Evolutionary conservation across 2,329 filamentous ascomycete genomes (phyloP).

Genomic region (Alternaria rosae): DNA sequence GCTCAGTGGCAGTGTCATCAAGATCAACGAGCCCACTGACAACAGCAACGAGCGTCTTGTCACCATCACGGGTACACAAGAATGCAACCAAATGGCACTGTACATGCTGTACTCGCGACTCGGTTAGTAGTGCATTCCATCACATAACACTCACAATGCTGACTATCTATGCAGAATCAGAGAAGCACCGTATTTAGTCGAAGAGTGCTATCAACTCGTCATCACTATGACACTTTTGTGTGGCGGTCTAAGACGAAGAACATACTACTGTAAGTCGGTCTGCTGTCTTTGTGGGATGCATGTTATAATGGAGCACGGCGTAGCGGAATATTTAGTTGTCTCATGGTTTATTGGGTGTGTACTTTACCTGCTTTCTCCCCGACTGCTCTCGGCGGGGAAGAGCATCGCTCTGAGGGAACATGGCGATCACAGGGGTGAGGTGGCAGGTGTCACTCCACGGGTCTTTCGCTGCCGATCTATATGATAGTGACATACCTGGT

Average conservation of each 20-base stretch:
- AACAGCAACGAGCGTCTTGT: constrained; percentile 98
- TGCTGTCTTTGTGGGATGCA: constrained; percentile 10
- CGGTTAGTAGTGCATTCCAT: constrained; percentile 64
- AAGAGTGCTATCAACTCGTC: neutral
- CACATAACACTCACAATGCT: constrained; percentile 4
- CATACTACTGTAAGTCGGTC: neutral
- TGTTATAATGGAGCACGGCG: constrained; percentile 19
- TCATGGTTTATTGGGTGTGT: constrained; percentile 8
- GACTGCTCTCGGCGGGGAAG: constrained; percentile 1
- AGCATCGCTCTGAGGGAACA: neutral
- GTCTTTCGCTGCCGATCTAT: constrained; percentile 6
- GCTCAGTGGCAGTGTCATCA: constrained; percentile 96
- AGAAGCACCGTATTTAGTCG: constrained; percentile 73
- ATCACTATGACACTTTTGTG: neutral
- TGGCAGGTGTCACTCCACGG: neutral
- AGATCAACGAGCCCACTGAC: constrained; percentile 99
- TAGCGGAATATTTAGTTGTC: constrained; percentile 9
- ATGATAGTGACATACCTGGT: constrained; percentile 13
- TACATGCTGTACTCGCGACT: constrained; percentile 99
- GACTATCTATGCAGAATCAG: constrained; percentile 65
- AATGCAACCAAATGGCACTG: constrained; percentile 99
- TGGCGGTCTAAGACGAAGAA: neutral
- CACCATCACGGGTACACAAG: constrained; percentile 95
- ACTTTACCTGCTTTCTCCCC: neutral
- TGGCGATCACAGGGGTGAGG: neutral